Conservation (phyloP, 495 filamentous ascomycete genomes). For the Lasiosphaeria miniovina region DNA sequence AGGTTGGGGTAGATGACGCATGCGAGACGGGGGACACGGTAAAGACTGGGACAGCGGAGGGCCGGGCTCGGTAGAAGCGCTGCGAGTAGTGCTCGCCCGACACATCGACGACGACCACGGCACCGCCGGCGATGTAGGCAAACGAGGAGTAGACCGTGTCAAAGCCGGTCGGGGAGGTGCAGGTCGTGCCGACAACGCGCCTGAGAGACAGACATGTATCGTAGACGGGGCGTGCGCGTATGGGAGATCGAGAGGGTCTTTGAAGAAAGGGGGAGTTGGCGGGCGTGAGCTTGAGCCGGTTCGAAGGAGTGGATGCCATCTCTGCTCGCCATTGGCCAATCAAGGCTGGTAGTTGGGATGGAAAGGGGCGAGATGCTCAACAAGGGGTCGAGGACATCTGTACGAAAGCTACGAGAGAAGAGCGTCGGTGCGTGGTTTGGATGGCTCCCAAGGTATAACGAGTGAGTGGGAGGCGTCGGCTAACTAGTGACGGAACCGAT, state of each 20-base stretch:
- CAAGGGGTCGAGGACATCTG: constrained; percentile 16
- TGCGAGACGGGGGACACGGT: constrained; percentile 37
- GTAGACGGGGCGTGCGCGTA: constrained; percentile 35
- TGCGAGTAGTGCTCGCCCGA: constrained; percentile 73
- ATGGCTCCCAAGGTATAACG: constrained; percentile 9
- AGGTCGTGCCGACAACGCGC: constrained; percentile 86
- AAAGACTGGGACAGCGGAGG: constrained; percentile 67
- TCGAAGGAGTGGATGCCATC: constrained; percentile 58
- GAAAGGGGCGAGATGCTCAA: constrained; percentile 11
- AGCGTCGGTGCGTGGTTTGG: not conserved
- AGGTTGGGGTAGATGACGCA: constrained; percentile 47
- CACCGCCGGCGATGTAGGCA: constrained; percentile 87
- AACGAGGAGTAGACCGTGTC: constrained; percentile 76
- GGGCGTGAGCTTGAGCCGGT: constrained; percentile 72
- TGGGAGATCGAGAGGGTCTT: constrained; percentile 59
- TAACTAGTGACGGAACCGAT: not conserved
- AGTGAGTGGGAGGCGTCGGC: constrained; percentile 1
- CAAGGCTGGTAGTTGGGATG: constrained; percentile 8
- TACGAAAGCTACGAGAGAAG: constrained; percentile 1
- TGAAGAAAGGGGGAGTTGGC: constrained; percentile 71
- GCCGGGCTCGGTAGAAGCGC: constrained; percentile 85
- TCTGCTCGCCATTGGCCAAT: constrained; percentile 48
- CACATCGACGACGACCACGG: constrained; percentile 84
- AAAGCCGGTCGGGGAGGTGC: constrained; percentile 79
- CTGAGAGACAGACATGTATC: constrained; percentile 66